These are phyloP conservation scores for Colletotrichum agaves DNA, from an alignment of 2,329 filamentous ascomycete genomes.

Conservation along the genomic window DNA sequence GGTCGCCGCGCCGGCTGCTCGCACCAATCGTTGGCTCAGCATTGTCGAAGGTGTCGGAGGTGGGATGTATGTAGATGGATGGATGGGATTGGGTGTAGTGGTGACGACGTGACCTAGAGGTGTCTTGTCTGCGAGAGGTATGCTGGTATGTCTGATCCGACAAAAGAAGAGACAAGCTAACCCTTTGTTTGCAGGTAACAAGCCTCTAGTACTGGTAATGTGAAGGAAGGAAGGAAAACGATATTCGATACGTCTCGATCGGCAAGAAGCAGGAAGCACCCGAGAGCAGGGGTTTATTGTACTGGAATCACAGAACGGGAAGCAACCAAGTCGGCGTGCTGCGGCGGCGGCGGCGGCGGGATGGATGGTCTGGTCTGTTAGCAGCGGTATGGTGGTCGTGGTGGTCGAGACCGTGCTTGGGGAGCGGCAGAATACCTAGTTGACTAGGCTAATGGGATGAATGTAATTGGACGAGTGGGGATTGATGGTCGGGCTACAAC, in stretches of 20 bases:
- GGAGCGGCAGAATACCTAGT: constrained; percentile 11
- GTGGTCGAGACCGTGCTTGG: constrained; percentile 31
- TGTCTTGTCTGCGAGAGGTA: constrained; percentile 26
- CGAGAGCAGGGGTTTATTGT: constrained; percentile 32
- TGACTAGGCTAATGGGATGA: constrained; percentile 29
- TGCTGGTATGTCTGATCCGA: constrained; percentile 17
- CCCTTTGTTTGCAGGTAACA: constrained; percentile 37
- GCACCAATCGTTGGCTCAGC: constrained; percentile 63
- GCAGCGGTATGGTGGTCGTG: constrained; percentile 9
- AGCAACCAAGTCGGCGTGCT: constrained; percentile 29
- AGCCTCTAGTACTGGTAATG: constrained; percentile 29
- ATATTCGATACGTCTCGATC: constrained; percentile 34
- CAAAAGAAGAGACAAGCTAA: constrained; percentile 26
- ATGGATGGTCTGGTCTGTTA: constrained; percentile 19
- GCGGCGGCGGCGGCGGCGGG: constrained; percentile 17
- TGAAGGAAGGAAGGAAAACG: constrained; percentile 28
- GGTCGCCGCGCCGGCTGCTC: constrained; percentile 54
- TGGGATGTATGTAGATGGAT: constrained; percentile 17
- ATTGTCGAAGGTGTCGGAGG: constrained; percentile 52
- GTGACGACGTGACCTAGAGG: constrained; percentile 26
- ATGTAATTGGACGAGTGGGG: constrained; percentile 31
- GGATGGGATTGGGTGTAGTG: neutral
- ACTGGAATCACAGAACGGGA: constrained; percentile 31
- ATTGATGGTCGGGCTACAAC: constrained; percentile 30
- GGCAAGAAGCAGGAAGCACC: constrained; percentile 35